A percentile compares a stretch with the other conserved stretches of the same genome.
Evolutionary conservation across 2,329 filamentous ascomycete species (phyloP).

Genomic region (Ophiocordyceps robertsii): DNA sequence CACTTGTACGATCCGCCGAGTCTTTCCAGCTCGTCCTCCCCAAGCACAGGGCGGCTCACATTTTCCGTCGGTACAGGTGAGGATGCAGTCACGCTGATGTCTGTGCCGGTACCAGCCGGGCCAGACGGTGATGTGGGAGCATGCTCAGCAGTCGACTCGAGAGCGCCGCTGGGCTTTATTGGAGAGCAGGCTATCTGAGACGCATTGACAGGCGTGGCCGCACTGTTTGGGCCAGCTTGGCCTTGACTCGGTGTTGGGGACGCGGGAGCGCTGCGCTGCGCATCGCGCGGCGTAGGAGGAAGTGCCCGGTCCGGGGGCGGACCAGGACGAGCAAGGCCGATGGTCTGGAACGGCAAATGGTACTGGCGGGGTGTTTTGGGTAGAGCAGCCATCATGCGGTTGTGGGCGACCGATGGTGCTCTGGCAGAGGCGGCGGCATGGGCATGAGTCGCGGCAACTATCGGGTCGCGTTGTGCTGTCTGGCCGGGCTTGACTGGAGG

Average conservation of each 20-base stretch:
- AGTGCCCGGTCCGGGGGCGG: conserved; percentile 33
- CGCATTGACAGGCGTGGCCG: not conserved
- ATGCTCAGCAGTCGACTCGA: too few species aligned
- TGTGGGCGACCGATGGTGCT: not conserved
- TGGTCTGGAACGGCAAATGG: conserved; percentile 5
- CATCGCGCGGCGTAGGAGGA: conserved; percentile 15
- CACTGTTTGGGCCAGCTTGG: not conserved
- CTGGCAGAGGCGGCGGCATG: too few species aligned
- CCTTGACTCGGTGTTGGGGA: not conserved
- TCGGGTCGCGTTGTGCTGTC: too few species aligned
- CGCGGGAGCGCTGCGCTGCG: not conserved
- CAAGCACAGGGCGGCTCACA: conserved; percentile 9
- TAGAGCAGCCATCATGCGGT: too few species aligned
- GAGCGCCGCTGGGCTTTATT: too few species aligned
- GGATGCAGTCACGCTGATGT: too few species aligned
- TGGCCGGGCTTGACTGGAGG: too few species aligned
- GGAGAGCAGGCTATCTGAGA: too few species aligned
- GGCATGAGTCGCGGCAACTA: too few species aligned
- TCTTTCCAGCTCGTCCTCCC: conserved; percentile 8
- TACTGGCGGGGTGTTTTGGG: conserved; percentile 3
- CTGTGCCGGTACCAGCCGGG: too few species aligned
- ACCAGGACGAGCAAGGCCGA: conserved; percentile 17
- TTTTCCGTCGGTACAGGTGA: not conserved
- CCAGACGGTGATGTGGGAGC: too few species aligned
- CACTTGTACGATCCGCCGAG: conserved; percentile 4